Evolutionary conservation across 1,284 basidiomycete species (phyloP).

Genomic region (Leccinum pachyderme): DNA sequence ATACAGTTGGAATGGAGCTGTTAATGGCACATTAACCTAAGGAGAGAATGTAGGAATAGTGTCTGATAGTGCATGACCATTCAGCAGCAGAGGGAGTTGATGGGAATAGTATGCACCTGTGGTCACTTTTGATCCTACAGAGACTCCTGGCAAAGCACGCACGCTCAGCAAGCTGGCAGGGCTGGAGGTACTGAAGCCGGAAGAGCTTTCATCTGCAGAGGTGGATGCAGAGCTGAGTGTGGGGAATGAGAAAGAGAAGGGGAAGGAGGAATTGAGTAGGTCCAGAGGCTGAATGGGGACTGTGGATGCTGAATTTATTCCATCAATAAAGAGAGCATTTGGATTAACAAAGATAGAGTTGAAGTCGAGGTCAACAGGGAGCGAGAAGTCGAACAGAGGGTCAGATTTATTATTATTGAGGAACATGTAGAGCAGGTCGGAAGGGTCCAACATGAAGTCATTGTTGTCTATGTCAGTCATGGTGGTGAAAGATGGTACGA

Average conservation of each 20-base stretch:
- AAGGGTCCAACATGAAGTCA: slow-evolving; percentile 40
- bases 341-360: slow-evolving; percentile 57
- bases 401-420: slow-evolving; percentile 45
- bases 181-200: slow-evolving; percentile 23
- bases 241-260: slow-evolving; percentile 42
- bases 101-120: slow-evolving; percentile 15
- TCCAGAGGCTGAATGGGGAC: slow-evolving; percentile 29
- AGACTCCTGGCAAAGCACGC: slow-evolving; percentile 20
- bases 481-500: neutral
- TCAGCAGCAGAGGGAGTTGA: neutral
- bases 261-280: slow-evolving; percentile 37
- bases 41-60: slow-evolving; percentile 14
- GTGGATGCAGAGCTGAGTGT: slow-evolving; percentile 31
- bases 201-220: slow-evolving; percentile 27
- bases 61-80: slow-evolving; percentile 16
- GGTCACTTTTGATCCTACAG: neutral
- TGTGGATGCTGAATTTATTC: slow-evolving; percentile 22
- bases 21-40: slow-evolving; percentile 34
- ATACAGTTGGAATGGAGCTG: slow-evolving; percentile 23
- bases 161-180: slow-evolving; percentile 18
- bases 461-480: slow-evolving; percentile 15
- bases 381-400: slow-evolving; percentile 47
- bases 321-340: slow-evolving; percentile 52
- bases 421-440: slow-evolving; percentile 54
- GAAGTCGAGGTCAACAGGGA: slow-evolving; percentile 52